Percentiles rank a stretch among this genome's conserved stretches.
Conservation (phyloP, 495 filamentous ascomycete genomes). For the Pyronema domesticum region DNA sequence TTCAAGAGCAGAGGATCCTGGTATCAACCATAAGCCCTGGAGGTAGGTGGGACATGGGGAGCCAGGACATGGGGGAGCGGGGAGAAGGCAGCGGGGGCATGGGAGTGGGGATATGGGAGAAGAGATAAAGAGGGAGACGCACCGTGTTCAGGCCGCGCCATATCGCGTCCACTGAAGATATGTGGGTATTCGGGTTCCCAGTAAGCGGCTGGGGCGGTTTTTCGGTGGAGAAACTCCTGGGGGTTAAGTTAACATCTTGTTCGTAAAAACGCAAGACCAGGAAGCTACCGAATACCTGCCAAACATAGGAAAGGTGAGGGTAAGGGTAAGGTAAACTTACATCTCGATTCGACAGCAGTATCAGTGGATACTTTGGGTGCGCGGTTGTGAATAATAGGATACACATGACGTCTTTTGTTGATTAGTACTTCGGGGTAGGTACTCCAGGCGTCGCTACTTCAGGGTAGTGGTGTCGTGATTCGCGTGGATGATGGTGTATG, state of each 20-base stretch:
- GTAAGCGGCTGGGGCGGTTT: slow-evolving; percentile 67
- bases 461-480: too few relatives aligned
- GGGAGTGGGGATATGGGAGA: not conserved
- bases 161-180: slow-evolving; percentile 51
- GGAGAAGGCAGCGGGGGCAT: slow-evolving; percentile 26
- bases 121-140: not conserved
- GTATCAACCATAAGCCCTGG: too few relatives aligned
- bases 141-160: slow-evolving; percentile 37
- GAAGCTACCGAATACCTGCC: too few relatives aligned
- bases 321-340: slow-evolving; percentile 28
- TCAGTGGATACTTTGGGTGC: slow-evolving; percentile 76
- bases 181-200: slow-evolving; percentile 48
- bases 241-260: slow-evolving; percentile 1
- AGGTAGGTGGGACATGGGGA: not conserved
- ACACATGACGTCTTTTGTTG: slow-evolving; percentile 44
- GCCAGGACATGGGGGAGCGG: slow-evolving; percentile 26
- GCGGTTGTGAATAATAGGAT: slow-evolving; percentile 78
- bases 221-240: slow-evolving; percentile 73
- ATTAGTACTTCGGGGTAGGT: not conserved
- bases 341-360: slow-evolving; percentile 87
- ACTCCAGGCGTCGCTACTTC: too few relatives aligned
- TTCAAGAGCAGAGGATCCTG: too few relatives aligned
- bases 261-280: not conserved
- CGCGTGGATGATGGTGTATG: too few relatives aligned
- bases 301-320: slow-evolving; percentile 1